phyloP scores from a whole-genome alignment of 805 yeast genomes.

The Clavispora phyllophila region DNA sequence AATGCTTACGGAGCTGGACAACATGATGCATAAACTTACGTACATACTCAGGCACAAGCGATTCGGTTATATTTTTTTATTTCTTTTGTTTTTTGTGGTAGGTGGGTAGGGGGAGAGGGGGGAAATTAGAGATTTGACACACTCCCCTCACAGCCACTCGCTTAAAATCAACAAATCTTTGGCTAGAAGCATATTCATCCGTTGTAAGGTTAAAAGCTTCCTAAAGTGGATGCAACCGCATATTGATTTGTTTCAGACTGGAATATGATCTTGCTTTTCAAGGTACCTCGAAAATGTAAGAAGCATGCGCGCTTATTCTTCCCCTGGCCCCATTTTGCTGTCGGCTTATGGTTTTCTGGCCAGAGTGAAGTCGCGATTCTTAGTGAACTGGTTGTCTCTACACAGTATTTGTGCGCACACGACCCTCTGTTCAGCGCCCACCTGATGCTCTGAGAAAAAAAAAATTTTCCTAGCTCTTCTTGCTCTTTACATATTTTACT shows the following conservation, averaged over 20 bases:
- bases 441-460: neutral
- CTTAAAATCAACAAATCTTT: no score
- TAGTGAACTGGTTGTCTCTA: no score
- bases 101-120: no score
- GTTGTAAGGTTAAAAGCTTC: neutral
- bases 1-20: neutral
- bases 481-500: slow-evolving; percentile 16
- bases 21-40: neutral
- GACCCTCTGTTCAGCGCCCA: neutral
- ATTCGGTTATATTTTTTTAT: neutral
- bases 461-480: slow-evolving; percentile 3
- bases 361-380: no score
- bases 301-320: neutral
- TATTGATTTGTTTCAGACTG: neutral
- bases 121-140: no score
- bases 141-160: no score
- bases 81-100: no score
- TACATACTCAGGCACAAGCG: neutral
- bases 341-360: neutral
- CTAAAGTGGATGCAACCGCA: neutral
- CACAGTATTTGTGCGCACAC: neutral
- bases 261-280: neutral
- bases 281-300: neutral
- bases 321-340: neutral
- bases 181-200: no score